Base-by-base conservation (phyloP, 352 stramenopile species). In the Phytophthora pini region DNA sequence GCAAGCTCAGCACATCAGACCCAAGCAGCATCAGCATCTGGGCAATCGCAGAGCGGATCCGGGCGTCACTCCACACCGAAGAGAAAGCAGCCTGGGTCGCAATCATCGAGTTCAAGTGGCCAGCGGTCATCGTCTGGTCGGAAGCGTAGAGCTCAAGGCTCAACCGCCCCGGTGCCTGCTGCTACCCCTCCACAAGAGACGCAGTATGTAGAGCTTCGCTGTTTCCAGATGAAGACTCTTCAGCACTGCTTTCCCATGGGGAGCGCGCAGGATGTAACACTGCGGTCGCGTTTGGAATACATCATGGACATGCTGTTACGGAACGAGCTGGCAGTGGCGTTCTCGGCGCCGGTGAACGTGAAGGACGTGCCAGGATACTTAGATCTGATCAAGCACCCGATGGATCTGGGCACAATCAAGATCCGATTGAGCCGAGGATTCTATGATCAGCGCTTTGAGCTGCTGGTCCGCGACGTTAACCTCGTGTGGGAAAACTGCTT, bases 371-470 rank as follows among this genome's bases (percentile, higher is more conserved):
- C 82, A 13, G 85, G 83, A 12, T 96, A 96, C 54, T 54, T 63
- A 2, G 71, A 83, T 36, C 48, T 96, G 26, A 80, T 96, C 56
- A 88, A 87, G 47, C 43, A 82, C 6, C 90, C 93, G 15, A 98
- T 98, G 89, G 94, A 99, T 68, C 68, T 99, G 4, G 85, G 85
- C 5, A 98, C 95, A 24, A 82, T 98, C 38, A 88, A 84, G 20
- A 74, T 80, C 27, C 88, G 93, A 17, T 74, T 99, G 31, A 63
- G 31, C 9, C 68, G 75, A 12, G 84, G 84, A 1, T 82, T 76
- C 41, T 94, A 94, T 54, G 74, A 90, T 27, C 59, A 84, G 29
- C 77, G 74, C 4, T 83, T 79, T 15, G 68, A 89, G 31, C 74
- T 82, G 20, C 56, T 92, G 2, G 56, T 84, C n/a, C 71, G 64